A percentile compares a stretch with the other conserved stretches of the same genome.
Evolutionary conservation across 129 eudicot genomes (phyloP).

Genomic region (Dittrichia graveolens): DNA sequence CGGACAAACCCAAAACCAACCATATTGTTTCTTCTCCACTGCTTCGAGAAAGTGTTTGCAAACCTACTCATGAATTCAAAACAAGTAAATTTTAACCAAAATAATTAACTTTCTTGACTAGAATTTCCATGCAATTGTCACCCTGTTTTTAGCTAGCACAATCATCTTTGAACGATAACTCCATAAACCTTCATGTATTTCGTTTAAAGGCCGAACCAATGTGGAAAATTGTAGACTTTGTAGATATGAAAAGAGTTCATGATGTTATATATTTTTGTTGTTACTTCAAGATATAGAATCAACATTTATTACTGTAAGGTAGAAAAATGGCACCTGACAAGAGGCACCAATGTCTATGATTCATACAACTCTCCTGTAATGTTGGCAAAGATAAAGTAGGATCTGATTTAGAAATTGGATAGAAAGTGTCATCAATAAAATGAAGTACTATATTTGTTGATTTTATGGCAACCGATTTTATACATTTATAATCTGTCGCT

Average conservation of each 20-base stretch:
- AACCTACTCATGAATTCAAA: slow-evolving; percentile 41
- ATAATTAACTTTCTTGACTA: neutral
- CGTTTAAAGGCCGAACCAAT: slow-evolving; percentile 23
- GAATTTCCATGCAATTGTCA: slow-evolving; percentile 6
- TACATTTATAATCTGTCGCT: slow-evolving; percentile 3
- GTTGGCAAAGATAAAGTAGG: slow-evolving; percentile 32
- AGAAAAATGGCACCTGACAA: slow-evolving; percentile 38
- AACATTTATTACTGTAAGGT: slow-evolving; percentile 14
- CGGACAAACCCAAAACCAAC: slow-evolving; percentile 99
- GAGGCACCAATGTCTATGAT: slow-evolving; percentile 39
- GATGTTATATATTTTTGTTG: neutral
- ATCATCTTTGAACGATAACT: slow-evolving; percentile 16
- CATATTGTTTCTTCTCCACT: slow-evolving; percentile 94
- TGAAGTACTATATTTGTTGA: slow-evolving; percentile 19
- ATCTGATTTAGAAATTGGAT: slow-evolving; percentile 15
- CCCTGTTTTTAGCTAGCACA: neutral
- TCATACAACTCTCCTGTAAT: slow-evolving; percentile 39
- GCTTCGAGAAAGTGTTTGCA: slow-evolving; percentile 79
- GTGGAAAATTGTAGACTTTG: neutral
- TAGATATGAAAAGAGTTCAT: neutral
- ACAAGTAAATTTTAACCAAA: slow-evolving; percentile 2
- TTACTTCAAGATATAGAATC: slow-evolving; percentile 23
- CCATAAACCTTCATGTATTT: slow-evolving; percentile 10
- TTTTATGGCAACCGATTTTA: neutral
- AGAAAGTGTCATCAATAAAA: slow-evolving; percentile 14